Conservation (phyloP, 805 yeast species). For the Ogataea polymorpha region DNA sequence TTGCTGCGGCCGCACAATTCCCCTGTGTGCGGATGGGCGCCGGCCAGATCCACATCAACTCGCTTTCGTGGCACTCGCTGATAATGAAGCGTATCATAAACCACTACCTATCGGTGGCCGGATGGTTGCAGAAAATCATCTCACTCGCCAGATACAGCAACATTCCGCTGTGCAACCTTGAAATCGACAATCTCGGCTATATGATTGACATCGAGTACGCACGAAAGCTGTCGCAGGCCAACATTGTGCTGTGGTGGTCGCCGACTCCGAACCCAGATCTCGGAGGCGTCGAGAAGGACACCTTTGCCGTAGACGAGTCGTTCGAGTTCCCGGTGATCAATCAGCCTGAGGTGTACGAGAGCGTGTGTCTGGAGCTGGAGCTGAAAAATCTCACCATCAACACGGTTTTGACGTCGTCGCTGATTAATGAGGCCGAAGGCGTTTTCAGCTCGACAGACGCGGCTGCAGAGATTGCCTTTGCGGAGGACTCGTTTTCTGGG, state of each 20-base stretch:
- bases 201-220: slow-evolving; percentile 87
- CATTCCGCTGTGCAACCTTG: slow-evolving; percentile 83
- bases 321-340: slow-evolving; percentile 70
- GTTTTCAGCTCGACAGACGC: slow-evolving; percentile 47
- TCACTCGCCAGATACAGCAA: slow-evolving; percentile 68
- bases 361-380: slow-evolving; percentile 74
- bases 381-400: slow-evolving; percentile 80
- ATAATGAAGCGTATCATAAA: slow-evolving; percentile 63
- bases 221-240: slow-evolving; percentile 59
- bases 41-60: slow-evolving; percentile 60
- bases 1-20: slow-evolving; percentile 49
- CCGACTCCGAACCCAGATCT: slow-evolving; percentile 73
- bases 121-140: slow-evolving; percentile 67
- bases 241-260: slow-evolving; percentile 93
- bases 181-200: slow-evolving; percentile 71
- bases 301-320: slow-evolving; percentile 45
- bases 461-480: slow-evolving; percentile 42
- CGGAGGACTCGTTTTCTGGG: slow-evolving; percentile 79
- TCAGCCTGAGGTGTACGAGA: slow-evolving; percentile 74
- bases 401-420: slow-evolving; percentile 78
- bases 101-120: slow-evolving; percentile 68
- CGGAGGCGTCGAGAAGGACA: slow-evolving; percentile 76
- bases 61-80: slow-evolving; percentile 77
- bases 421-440: slow-evolving; percentile 87
- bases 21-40: slow-evolving; percentile 63